Conservation (phyloP, 306 rosid genomes). For the Quercus mongolica region DNA sequence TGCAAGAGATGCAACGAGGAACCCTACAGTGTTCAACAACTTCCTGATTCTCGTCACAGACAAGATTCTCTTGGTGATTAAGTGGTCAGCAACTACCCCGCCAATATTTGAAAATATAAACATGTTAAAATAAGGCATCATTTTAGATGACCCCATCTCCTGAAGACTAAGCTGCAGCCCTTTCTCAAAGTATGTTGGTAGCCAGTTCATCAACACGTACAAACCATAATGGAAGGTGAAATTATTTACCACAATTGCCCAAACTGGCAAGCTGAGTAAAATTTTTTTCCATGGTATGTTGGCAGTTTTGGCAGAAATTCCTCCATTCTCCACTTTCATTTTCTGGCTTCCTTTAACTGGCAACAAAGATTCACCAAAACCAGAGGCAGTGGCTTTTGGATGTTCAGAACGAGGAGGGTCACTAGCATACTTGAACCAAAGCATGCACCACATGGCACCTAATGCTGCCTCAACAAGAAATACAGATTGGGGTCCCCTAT, state of each 20-base stretch:
- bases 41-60: conserved; percentile 82
- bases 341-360: conserved; percentile 57
- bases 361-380: conserved; percentile 65
- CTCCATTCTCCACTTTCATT: conserved; percentile 49
- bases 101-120: conserved; percentile 92
- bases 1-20: conserved; percentile 79
- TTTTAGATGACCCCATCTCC: conserved; percentile 99
- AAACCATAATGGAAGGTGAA: conserved; percentile 95
- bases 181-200: conserved; percentile 89
- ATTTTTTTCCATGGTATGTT: conserved; percentile 85
- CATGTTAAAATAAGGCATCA: conserved; percentile 97
- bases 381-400: conserved; percentile 81
- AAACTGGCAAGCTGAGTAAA: conserved; percentile 74
- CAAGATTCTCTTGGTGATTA: conserved; percentile 66
- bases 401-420: conserved; percentile 75
- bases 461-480: conserved; percentile 73
- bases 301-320: conserved; percentile 22
- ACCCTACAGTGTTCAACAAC: conserved; percentile 78
- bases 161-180: conserved; percentile 96
- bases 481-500: conserved; percentile 81
- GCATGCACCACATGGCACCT: conserved; percentile 77
- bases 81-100: conserved; percentile 78
- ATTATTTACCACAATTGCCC: conserved; percentile 97
- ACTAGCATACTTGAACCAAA: conserved; percentile 75
- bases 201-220: conserved; percentile 96